Percentiles rank a stretch among this genome's conserved stretches.
Evolutionary conservation across 2,329 filamentous ascomycete genomes (phyloP).

Genomic region (Echinosphaeria canescens): DNA sequence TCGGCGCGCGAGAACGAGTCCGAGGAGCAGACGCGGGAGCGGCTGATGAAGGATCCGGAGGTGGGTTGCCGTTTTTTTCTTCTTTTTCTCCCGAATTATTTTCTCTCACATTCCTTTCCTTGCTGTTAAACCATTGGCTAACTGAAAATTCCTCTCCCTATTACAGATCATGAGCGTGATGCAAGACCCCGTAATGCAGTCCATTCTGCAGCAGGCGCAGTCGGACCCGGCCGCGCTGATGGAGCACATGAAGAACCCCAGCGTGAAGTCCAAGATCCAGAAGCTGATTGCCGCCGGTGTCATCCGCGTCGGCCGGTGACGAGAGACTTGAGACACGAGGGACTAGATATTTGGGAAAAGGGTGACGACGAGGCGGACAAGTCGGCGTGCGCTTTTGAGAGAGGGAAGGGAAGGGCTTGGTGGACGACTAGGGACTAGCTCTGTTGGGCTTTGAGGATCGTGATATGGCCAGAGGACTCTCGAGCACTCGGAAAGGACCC

Average conservation of each 20-base stretch:
- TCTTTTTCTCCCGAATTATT: neutral
- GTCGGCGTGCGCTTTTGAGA: too few relatives aligned
- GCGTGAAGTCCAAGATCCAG: conserved; percentile 73
- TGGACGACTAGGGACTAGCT: too few relatives aligned
- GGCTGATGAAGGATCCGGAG: conserved; percentile 78
- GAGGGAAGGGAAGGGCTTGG: too few relatives aligned
- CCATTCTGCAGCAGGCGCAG: conserved; percentile 92
- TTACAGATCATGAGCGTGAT: conserved; percentile 73
- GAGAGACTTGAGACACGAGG: too few relatives aligned
- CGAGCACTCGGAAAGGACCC: too few relatives aligned
- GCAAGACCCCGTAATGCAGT: conserved; percentile 94
- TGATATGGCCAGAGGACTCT: too few relatives aligned
- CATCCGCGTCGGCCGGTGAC: conserved; percentile 44
- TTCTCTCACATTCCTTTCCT: neutral
- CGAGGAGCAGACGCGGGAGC: conserved; percentile 84
- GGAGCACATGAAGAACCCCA: conserved; percentile 92
- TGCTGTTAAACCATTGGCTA: too few relatives aligned
- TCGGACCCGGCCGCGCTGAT: conserved; percentile 77
- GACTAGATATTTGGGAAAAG: too few relatives aligned
- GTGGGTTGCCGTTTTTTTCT: conserved; percentile 23
- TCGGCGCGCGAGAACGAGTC: conserved; percentile 80
- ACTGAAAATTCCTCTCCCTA: too few relatives aligned
- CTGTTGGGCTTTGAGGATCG: too few relatives aligned
- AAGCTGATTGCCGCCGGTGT: conserved; percentile 87
- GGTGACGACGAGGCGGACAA: too few relatives aligned